These are phyloP conservation scores for Neurospora crassa DNA, from an alignment of 2,329 filamentous ascomycete species.

Conservation along the genomic window DNA sequence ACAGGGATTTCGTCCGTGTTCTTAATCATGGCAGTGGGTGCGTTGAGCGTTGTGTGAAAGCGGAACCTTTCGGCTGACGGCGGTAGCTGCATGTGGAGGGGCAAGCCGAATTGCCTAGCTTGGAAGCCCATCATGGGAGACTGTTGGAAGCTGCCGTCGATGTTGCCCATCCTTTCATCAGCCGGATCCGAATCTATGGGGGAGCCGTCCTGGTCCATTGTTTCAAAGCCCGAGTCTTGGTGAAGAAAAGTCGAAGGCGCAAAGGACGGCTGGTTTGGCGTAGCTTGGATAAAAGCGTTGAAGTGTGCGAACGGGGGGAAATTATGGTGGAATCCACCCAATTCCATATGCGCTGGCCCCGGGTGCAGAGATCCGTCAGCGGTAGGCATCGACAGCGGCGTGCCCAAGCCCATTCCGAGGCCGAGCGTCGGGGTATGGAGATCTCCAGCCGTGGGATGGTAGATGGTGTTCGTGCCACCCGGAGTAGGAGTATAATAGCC, in stretches of 20 bases:
- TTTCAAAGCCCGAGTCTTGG: slow-evolving; percentile 70
- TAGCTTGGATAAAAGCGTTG: slow-evolving; percentile 60
- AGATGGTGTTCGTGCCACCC: slow-evolving; percentile 68
- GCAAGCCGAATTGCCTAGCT: slow-evolving; percentile 34
- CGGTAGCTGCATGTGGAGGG: slow-evolving; percentile 38
- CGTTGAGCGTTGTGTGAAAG: slow-evolving; percentile 82
- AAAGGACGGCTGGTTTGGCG: slow-evolving; percentile 50
- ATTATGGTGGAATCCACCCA: slow-evolving; percentile 54
- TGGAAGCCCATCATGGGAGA: slow-evolving; percentile 52
- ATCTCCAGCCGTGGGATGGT: slow-evolving; percentile 76
- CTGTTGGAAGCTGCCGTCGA: slow-evolving; percentile 53
- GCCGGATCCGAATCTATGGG: slow-evolving; percentile 49
- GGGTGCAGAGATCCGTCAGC: slow-evolving; percentile 56
- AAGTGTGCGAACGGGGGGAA: slow-evolving; percentile 53
- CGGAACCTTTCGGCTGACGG: slow-evolving; percentile 65
- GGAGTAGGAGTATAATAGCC: slow-evolving; percentile 86
- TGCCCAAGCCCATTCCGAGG: slow-evolving; percentile 67
- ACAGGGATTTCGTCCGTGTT: slow-evolving; percentile 83
- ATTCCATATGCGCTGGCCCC: slow-evolving; percentile 49
- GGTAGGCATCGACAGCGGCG: slow-evolving; percentile 70
- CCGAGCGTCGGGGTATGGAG: slow-evolving; percentile 73
- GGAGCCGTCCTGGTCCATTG: slow-evolving; percentile 65
- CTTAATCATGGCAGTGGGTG: slow-evolving; percentile 93
- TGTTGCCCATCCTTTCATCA: slow-evolving; percentile 41
- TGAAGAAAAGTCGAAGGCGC: slow-evolving; percentile 74